Evolutionary conservation across 495 filamentous ascomycete species (phyloP).

Genomic region (Penicilliopsis zonata): DNA sequence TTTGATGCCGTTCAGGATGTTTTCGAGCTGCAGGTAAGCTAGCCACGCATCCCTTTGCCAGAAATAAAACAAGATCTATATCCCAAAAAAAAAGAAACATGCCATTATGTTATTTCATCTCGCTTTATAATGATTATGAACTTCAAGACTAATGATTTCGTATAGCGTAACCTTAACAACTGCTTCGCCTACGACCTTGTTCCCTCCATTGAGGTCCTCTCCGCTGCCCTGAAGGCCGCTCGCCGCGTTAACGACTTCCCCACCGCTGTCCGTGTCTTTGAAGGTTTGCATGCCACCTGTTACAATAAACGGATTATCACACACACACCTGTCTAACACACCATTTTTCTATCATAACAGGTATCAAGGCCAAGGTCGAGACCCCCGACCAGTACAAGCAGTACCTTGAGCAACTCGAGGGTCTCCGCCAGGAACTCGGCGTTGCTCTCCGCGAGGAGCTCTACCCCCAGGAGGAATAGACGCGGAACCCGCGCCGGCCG

Average conservation of each 20-base stretch:
- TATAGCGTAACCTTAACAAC: conserved; percentile 97
- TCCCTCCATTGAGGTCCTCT: conserved; percentile 82
- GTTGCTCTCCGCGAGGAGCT: conserved; percentile 87
- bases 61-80: no score
- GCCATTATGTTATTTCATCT: no score
- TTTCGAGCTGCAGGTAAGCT: conserved; percentile 94
- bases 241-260: conserved; percentile 97
- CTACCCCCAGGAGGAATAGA: conserved; percentile 66
- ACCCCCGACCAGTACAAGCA: conserved; percentile 95
- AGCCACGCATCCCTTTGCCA: conserved; percentile 1
- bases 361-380: conserved; percentile 99
- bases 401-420: conserved; percentile 88
- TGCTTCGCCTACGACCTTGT: conserved; percentile 99
- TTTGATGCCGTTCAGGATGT: conserved; percentile 96
- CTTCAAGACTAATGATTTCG: not conserved
- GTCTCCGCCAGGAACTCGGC: conserved; percentile 85
- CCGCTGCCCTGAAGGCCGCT: conserved; percentile 81
- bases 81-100: no score
- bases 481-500: not conserved
- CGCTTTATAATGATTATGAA: not conserved
- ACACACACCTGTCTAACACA: conserved; percentile 1
- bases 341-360: conserved; percentile 32
- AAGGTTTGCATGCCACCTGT: conserved; percentile 48
- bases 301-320: not conserved
- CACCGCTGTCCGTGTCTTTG: conserved; percentile 94